phyloP scores from a whole-genome alignment of 441 rosid species.

The Pelargonium australe region DNA sequence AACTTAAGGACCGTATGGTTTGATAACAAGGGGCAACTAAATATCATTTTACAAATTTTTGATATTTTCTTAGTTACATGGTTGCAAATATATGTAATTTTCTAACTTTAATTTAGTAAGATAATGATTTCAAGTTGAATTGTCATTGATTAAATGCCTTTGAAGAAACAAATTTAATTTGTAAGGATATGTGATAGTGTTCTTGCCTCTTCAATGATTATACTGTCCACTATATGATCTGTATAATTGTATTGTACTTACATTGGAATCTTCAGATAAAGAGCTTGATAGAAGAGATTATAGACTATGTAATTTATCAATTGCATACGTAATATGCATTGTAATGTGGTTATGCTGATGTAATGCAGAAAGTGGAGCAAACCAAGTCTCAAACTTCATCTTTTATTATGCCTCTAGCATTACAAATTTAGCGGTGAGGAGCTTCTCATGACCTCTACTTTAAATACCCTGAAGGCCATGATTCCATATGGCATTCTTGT shows the following conservation, averaged over 20 bases:
- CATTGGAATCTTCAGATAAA: neutral
- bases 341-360: slow-evolving; percentile 15
- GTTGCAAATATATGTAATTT: neutral
- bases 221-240: neutral
- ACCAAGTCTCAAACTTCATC: slow-evolving; percentile 50
- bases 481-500: slow-evolving; percentile 25
- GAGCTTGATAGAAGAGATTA: neutral
- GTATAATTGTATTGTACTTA: neutral
- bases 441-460: slow-evolving; percentile 42
- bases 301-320: neutral
- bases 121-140: neutral
- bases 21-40: neutral
- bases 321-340: slow-evolving; percentile 17
- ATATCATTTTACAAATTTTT: neutral
- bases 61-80: neutral
- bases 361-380: slow-evolving; percentile 45
- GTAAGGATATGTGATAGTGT: neutral
- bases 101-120: neutral
- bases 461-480: slow-evolving; percentile 28
- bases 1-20: neutral
- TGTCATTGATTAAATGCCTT: neutral
- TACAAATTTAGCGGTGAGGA: slow-evolving; percentile 76
- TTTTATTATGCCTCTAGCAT: slow-evolving; percentile 46
- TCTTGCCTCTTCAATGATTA: neutral
- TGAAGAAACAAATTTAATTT: slow-evolving; percentile 1